Base-by-base conservation (phyloP, 2,329 filamentous ascomycete species). In the Penicillium sp. region DNA sequence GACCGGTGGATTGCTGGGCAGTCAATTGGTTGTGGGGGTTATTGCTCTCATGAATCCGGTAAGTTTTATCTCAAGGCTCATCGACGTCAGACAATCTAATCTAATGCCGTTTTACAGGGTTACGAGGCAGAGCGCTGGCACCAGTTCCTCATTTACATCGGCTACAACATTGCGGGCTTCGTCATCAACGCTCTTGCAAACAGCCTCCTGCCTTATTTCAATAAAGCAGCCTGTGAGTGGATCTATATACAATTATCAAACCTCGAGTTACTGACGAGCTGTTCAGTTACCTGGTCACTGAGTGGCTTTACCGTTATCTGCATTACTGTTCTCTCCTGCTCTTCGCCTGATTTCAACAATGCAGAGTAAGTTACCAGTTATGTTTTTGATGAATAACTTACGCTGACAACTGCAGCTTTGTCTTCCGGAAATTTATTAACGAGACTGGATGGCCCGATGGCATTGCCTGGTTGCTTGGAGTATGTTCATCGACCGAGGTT, bases 71-170 rank as follows among this genome's bases (percentile, higher is more conserved):
- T 37, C 5, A 26, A 33, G 7, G 9, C 11, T 4, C 14, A 24
- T 28, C 14, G 11, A n/a, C n/a, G n/a, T n/a, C n/a, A n/a, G n/a
- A n/a, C n/a, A n/a, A n/a, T n/a, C n/a, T n/a, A 16, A 16, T 13
- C 52, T 54, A 29, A 49, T 23, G 7, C 3, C 23, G 23, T 5
- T n/a, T 16, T 26, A 14, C 10, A 65, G 70, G 39, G 40, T 46
- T 90, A 87, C 65, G 75, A 78, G 19, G 55, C 82, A 2, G 71
- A 87, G 65, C 66, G 83, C 3, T 91, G 87, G 86, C 87, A 91
- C 63, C 85, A 89, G 60, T 91, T 91, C 70, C 75, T 90, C 24
- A 86, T 91, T 44, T 91, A 90, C 70, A 79, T 88, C 40, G 86
- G 71, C 6, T 87, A 86, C 66, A 87, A 84, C 5, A 54, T 85